Evolutionary conservation across 306 rosid species (phyloP).

Genomic region (Leucaena leucocephala): DNA sequence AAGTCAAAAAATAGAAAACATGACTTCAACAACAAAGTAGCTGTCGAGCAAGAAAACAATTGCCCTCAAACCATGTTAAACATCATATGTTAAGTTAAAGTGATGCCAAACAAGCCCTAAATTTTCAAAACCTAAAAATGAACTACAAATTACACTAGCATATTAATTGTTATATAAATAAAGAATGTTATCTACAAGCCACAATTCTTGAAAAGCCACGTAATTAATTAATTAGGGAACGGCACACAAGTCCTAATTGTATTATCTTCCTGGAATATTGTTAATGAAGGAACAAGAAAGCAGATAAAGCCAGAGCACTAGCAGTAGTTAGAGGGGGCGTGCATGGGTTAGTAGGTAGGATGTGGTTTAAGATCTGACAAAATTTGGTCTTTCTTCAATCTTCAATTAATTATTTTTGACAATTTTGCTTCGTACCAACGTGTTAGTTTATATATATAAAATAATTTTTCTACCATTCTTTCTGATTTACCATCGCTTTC

Average conservation of each 20-base stretch:
- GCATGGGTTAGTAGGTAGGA: background rate
- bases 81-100: no score
- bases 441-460: background rate
- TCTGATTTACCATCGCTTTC: conserved; percentile 14
- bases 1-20: no score
- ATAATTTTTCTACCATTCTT: background rate
- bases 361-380: conserved; percentile 10
- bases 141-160: background rate
- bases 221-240: background rate
- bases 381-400: conserved; percentile 2
- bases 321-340: background rate
- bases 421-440: background rate
- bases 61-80: no score
- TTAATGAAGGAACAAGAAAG: background rate
- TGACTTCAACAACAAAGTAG: no score
- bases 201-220: background rate
- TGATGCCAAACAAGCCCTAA: no score
- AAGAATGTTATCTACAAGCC: background rate
- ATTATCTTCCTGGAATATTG: no score
- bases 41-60: no score
- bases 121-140: no score
- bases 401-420: conserved; percentile 32
- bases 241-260: no score
- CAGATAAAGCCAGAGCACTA: background rate
- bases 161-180: background rate